A percentile compares a stretch with the other conserved stretches of the same genome.
Evolutionary conservation across 2,329 filamentous ascomycete species (phyloP).

Genomic region (Aureobasidium mangrovei): DNA sequence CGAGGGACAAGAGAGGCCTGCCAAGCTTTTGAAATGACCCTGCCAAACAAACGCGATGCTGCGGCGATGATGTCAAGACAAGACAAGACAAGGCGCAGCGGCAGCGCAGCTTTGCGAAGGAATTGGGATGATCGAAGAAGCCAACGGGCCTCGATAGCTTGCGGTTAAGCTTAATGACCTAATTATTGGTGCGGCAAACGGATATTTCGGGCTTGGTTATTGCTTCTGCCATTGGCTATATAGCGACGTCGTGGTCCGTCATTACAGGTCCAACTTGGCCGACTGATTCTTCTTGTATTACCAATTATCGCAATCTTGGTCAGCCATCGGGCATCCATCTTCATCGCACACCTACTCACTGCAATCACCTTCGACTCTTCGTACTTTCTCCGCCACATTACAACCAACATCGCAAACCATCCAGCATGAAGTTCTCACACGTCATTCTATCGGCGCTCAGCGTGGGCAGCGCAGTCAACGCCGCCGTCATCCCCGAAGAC

Average conservation of each 20-base stretch:
- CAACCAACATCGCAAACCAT: background rate
- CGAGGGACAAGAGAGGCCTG: too few relatives aligned
- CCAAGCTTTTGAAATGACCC: background rate
- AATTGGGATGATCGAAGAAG: background rate
- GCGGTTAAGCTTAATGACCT: constrained; percentile 5
- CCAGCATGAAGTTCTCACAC: constrained; percentile 2
- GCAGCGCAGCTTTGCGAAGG: background rate
- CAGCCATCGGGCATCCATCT: background rate
- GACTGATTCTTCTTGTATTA: background rate
- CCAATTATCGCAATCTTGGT: background rate
- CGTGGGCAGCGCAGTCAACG: constrained; percentile 4
- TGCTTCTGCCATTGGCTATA: background rate
- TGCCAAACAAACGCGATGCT: background rate
- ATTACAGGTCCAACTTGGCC: background rate
- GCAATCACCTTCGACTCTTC: background rate
- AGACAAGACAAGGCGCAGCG: constrained; percentile 11
- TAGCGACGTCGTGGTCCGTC: background rate
- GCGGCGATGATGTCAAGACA: constrained; percentile 2
- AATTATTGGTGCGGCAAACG: constrained; percentile 1
- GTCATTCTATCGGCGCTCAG: constrained; percentile 3
- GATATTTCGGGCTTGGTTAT: constrained; percentile 5
- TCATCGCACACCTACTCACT: background rate
- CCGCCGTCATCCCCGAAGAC: constrained; percentile 10
- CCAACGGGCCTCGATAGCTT: background rate
- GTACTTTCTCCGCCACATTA: background rate